Percentiles rank a stretch among this genome's conserved stretches.
Evolutionary conservation across 805 yeast species (phyloP).

Genomic region (Hagleromyces aurorensis): DNA sequence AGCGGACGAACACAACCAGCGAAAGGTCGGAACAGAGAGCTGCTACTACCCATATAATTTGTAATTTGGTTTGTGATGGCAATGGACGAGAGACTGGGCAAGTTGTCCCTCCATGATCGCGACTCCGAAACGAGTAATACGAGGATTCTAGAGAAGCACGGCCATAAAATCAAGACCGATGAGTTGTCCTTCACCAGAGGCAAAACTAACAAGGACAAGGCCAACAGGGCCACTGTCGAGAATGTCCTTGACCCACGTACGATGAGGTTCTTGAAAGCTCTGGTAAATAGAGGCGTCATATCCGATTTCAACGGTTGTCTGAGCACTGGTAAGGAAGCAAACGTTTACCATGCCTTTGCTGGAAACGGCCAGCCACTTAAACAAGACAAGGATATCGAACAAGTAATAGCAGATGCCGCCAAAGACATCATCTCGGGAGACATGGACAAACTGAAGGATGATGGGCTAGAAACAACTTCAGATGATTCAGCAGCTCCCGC

Average conservation of each 20-base stretch:
- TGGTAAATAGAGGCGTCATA: slow-evolving; percentile 76
- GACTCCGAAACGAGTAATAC: slow-evolving; percentile 34
- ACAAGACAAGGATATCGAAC: slow-evolving; percentile 6
- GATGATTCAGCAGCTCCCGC: neutral
- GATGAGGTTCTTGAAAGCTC: slow-evolving; percentile 66
- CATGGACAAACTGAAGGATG: slow-evolving; percentile 1
- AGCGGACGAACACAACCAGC: neutral
- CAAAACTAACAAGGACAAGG: slow-evolving; percentile 64
- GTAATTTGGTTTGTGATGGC: no score
- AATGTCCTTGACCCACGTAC: slow-evolving; percentile 96
- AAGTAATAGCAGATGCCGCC: slow-evolving; percentile 1
- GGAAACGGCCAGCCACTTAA: slow-evolving; percentile 26
- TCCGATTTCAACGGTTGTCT: slow-evolving; percentile 88
- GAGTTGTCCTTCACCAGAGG: slow-evolving; percentile 47
- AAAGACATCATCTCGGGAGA: slow-evolving; percentile 1
- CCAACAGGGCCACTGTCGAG: slow-evolving; percentile 94
- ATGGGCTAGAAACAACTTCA: neutral
- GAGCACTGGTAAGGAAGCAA: slow-evolving; percentile 98
- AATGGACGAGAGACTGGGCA: slow-evolving; percentile 18
- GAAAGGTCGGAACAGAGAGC: no score
- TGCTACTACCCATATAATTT: no score
- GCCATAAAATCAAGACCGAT: slow-evolving; percentile 58
- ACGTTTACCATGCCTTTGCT: slow-evolving; percentile 78
- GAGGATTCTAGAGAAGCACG: slow-evolving; percentile 51
- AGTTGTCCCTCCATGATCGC: slow-evolving; percentile 9